Base-by-base conservation (phyloP, 2,329 filamentous ascomycete genomes). In the Karstenula rhodostoma region DNA sequence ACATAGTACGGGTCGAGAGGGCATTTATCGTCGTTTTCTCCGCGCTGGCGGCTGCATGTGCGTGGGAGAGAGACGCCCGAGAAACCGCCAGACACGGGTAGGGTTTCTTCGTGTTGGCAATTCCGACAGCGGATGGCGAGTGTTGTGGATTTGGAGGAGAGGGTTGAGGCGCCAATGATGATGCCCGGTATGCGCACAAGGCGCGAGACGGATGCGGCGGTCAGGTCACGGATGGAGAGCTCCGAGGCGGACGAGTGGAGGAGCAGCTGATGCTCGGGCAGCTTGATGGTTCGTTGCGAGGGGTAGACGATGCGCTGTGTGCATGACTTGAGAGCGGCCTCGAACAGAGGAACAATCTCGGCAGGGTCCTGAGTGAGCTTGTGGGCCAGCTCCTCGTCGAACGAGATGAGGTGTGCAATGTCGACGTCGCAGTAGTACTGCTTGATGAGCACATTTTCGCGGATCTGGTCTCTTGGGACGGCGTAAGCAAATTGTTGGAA, bases 121-220 rank as follows among this genome's bases (percentile, higher is more conserved):
- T 89, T 93, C 65, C 93, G 88, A 82, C 95, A 99, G 78, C 96
- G 89, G 54, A 99, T 90, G 62, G 91, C 87, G 25, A 99, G 84
- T 27, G 89, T 84, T 7, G 93, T 97, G 5, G 95, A 93, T 82
- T 99, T 98, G 13, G 94, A 98, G 2, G 94, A 97, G 78, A 98
- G 90, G 19, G 96, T 96, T 0, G 94, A 97, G 49, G 95, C 95
- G 49, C 95, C 94, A 67, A 99, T 99, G 61, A 99, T 93, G 66
- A 99, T 99, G 53, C 95, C 96, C 0, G 95, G 95, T 59, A 99
- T 96, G 58, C 94, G 89, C 42, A 99, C 94, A n/a, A 99, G 89
- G 69, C 93, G 90, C 5, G 94, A 93, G 68, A 99, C 96, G 65
- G 93, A 94, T 64, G 91, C 90, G 9, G 95, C 96, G 71, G 96